Conservation (phyloP, 805 yeast species). For the Yarrowia porcina region DNA sequence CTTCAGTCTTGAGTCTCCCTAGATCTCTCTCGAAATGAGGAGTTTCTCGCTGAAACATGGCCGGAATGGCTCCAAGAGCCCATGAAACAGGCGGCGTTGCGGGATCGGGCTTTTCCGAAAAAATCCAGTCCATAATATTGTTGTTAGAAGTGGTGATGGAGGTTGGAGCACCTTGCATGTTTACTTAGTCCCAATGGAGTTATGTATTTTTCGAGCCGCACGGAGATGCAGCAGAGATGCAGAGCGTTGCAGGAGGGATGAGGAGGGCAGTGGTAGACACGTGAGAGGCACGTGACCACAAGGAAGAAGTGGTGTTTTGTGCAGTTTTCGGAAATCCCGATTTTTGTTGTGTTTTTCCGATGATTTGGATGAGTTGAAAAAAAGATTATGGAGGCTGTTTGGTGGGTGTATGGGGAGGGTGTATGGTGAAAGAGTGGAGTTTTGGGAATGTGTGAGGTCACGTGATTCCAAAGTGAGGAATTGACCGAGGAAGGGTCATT, state of each 20-base stretch:
- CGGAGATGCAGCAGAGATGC: neutral
- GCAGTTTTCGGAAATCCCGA: too few species aligned
- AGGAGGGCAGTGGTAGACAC: too few species aligned
- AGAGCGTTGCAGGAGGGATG: neutral
- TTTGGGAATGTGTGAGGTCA: too few species aligned
- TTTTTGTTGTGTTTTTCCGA: too few species aligned
- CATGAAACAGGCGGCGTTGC: constrained; percentile 31
- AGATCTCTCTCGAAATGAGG: constrained; percentile 17
- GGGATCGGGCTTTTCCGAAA: constrained; percentile 2
- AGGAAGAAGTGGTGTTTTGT: too few species aligned
- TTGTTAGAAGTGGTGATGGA: neutral
- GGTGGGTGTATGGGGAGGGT: too few species aligned
- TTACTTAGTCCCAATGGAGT: neutral
- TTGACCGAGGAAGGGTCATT: too few species aligned
- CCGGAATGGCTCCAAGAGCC: constrained; percentile 31
- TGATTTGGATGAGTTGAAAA: too few species aligned
- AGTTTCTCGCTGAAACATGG: constrained; percentile 29
- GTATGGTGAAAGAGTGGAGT: too few species aligned
- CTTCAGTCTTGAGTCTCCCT: neutral
- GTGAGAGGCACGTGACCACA: too few species aligned
- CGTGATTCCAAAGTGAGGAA: too few species aligned
- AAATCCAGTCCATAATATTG: constrained; percentile 1
- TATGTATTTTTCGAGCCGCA: constrained; percentile 11
- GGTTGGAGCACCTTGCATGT: neutral
- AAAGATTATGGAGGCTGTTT: too few species aligned